These are phyloP conservation scores for Candida palmyrensis DNA, from an alignment of 805 yeast species.

Conservation along the genomic window DNA sequence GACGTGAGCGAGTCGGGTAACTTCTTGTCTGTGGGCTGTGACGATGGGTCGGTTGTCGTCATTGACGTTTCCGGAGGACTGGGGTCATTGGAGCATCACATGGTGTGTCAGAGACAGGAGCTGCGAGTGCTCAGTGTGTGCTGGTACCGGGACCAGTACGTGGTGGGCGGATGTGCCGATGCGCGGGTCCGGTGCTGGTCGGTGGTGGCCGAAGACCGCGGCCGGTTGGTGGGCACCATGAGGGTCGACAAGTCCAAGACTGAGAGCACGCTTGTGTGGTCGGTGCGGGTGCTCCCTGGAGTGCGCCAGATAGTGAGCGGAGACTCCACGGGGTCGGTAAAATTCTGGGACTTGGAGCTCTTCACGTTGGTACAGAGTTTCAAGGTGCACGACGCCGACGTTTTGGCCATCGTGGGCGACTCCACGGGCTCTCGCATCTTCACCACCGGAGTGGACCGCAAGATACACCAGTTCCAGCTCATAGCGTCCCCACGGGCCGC, in stretches of 20 bases:
- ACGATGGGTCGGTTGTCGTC: constrained; percentile 85
- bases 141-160: constrained; percentile 61
- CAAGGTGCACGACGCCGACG: constrained; percentile 87
- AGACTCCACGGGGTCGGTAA: constrained; percentile 91
- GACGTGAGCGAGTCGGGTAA: constrained; percentile 57
- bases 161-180: constrained; percentile 95
- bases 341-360: constrained; percentile 84
- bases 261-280: constrained; percentile 91
- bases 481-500: constrained; percentile 25
- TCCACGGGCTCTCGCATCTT: constrained; percentile 59
- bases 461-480: constrained; percentile 67
- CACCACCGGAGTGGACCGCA: constrained; percentile 91
- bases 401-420: constrained; percentile 65
- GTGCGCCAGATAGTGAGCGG: constrained; percentile 84
- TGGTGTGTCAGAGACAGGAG: constrained; percentile 76
- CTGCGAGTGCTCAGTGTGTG: constrained; percentile 73
- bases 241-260: constrained; percentile 84
- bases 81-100: constrained; percentile 74
- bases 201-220: constrained; percentile 40
- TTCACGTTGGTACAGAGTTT: constrained; percentile 78
- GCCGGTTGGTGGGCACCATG: constrained; percentile 77
- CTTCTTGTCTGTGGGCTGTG: constrained; percentile 86
- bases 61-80: constrained; percentile 81
- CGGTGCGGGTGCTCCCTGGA: constrained; percentile 57
- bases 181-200: constrained; percentile 87